phyloP scores from a whole-genome alignment of 352 stramenopile species.

The Globisporangium irregulare region DNA sequence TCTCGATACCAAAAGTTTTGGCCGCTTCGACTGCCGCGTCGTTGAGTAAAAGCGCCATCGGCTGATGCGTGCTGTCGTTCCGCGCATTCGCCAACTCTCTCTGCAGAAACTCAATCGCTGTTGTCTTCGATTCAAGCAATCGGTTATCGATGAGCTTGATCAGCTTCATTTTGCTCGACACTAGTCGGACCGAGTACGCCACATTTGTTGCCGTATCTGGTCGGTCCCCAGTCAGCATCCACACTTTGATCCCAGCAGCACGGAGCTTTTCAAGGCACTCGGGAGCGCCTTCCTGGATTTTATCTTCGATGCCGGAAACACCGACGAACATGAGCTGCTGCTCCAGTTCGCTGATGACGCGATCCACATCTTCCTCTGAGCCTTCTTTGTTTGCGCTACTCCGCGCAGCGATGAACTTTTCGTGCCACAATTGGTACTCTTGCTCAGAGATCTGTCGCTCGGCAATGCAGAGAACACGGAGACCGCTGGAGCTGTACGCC shows the following conservation, averaged over 20 bases:
- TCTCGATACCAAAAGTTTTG: slow-evolving; percentile 30
- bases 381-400: slow-evolving; percentile 3
- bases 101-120: slow-evolving; percentile 23
- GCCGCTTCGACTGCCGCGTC: slow-evolving; percentile 49
- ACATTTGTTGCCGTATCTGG: slow-evolving; percentile 69
- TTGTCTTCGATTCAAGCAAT: slow-evolving; percentile 21
- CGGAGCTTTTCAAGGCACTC: slow-evolving; percentile 59
- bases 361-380: slow-evolving; percentile 31
- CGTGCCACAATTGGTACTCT: slow-evolving; percentile 55
- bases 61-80: neutral
- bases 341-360: slow-evolving; percentile 47
- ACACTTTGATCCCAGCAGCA: slow-evolving; percentile 66
- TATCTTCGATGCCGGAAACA: slow-evolving; percentile 65
- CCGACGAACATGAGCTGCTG: slow-evolving; percentile 43
- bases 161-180: slow-evolving; percentile 51
- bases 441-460: slow-evolving; percentile 45
- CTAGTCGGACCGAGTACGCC: slow-evolving; percentile 44
- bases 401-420: slow-evolving; percentile 27
- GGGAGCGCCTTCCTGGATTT: slow-evolving; percentile 56
- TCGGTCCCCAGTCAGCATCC: slow-evolving; percentile 71
- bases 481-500: slow-evolving; percentile 48
- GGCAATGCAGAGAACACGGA: slow-evolving; percentile 74
- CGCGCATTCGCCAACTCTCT: slow-evolving; percentile 21
- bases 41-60: slow-evolving; percentile 43
- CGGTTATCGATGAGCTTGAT: slow-evolving; percentile 36